A percentile compares a stretch with the other conserved stretches of the same genome.
phyloP scores from a whole-genome alignment of 164 flowering plant species.

The Aristolochia contorta region DNA sequence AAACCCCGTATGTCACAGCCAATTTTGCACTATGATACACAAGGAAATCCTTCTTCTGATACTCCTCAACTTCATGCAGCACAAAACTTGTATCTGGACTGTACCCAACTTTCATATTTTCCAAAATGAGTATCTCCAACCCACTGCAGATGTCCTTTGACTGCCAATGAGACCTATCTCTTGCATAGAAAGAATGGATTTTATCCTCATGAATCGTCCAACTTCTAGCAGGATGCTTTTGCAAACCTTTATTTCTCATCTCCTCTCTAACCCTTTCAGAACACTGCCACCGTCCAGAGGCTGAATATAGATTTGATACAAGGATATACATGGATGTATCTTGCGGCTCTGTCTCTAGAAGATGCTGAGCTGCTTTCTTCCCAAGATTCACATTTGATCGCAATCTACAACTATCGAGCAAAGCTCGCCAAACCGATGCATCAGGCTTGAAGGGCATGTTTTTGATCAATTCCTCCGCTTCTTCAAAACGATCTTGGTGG shows the following conservation, averaged over 20 bases:
- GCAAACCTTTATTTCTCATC: slow-evolving; percentile 64
- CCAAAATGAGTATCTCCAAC: slow-evolving; percentile 50
- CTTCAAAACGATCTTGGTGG: slow-evolving; percentile 59
- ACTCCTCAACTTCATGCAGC: slow-evolving; percentile 89
- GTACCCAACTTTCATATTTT: slow-evolving; percentile 50
- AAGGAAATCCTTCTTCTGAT: slow-evolving; percentile 75
- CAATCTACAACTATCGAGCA: slow-evolving; percentile 65
- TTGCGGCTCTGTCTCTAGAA: slow-evolving; percentile 53
- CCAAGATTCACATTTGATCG: slow-evolving; percentile 42
- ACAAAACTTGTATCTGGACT: slow-evolving; percentile 82
- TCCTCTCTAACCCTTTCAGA: slow-evolving; percentile 55
- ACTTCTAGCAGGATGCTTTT: slow-evolving; percentile 63
- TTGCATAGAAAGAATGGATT: slow-evolving; percentile 59
- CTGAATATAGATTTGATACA: slow-evolving; percentile 70
- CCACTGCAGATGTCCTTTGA: slow-evolving; percentile 46
- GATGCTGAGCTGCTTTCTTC: slow-evolving; percentile 42
- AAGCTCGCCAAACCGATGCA: slow-evolving; percentile 66
- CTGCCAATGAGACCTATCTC: slow-evolving; percentile 69
- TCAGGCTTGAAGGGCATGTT: slow-evolving; percentile 57
- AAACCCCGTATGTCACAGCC: slow-evolving; percentile 66
- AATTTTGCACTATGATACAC: slow-evolving; percentile 80
- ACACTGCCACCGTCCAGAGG: slow-evolving; percentile 87
- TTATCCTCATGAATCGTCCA: slow-evolving; percentile 57
- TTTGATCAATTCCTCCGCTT: slow-evolving; percentile 57
- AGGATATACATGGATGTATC: slow-evolving; percentile 67